Evolutionary conservation across 2,329 filamentous ascomycete genomes (phyloP).

Genomic region (Ophiocordyceps unilateralis): DNA sequence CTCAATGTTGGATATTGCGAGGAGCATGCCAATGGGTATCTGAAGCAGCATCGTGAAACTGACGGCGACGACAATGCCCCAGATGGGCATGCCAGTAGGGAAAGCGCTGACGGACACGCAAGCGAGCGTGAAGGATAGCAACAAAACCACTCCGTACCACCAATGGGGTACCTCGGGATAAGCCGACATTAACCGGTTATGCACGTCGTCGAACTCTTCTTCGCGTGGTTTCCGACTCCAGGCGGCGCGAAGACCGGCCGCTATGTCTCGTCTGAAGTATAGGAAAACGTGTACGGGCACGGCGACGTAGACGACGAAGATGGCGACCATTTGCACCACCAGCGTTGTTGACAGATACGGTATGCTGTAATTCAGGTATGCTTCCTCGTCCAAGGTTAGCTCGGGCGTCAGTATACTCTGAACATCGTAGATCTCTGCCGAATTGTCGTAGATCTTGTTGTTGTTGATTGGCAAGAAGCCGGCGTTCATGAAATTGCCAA

Average conservation of each 20-base stretch:
- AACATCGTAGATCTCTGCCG: constrained; percentile 31
- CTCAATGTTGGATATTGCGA: constrained; percentile 37
- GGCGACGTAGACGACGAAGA: constrained; percentile 13
- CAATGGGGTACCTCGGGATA: constrained; percentile 31
- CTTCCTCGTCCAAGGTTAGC: constrained; percentile 30
- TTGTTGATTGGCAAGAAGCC: constrained; percentile 39
- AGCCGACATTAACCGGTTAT: constrained; percentile 15
- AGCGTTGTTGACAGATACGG: constrained; percentile 32
- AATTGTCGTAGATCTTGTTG: constrained; percentile 39
- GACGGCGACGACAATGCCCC: constrained; percentile 32
- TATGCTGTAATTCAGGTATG: constrained; percentile 33
- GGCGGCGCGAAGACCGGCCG: constrained; percentile 9
- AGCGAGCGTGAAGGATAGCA: constrained; percentile 24
- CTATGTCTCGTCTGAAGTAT: constrained; percentile 14
- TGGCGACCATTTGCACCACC: constrained; percentile 13
- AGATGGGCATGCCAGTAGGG: constrained; percentile 32
- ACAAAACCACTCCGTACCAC: constrained; percentile 33
- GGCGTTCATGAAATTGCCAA: constrained; percentile 26
- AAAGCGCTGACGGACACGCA: constrained; percentile 22
- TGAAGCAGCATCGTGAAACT: constrained; percentile 32
- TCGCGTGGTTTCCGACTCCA: constrained; percentile 16
- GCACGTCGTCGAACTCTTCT: constrained; percentile 15
- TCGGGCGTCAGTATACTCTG: constrained; percentile 29
- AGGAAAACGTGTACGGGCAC: constrained; percentile 13
- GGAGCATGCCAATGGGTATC: constrained; percentile 36